Evolutionary conservation across 257 asterid genomes (phyloP), one percentile per base, ranked within the genome.

Genomic region (Nemophila menziesii): DNA sequence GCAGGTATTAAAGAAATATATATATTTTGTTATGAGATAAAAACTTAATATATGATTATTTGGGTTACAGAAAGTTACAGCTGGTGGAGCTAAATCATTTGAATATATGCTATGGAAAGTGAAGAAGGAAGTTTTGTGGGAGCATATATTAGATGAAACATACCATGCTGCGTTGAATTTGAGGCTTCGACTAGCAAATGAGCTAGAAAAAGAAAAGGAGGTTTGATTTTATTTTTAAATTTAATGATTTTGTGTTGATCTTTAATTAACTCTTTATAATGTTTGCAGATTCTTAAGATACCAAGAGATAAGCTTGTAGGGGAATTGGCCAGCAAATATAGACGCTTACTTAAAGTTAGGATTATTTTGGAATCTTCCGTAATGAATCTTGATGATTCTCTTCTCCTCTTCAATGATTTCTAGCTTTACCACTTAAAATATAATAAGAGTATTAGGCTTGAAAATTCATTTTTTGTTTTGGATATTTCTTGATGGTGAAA

Each of bases 151-250:
- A 18, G 93, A 89, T 49, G 94, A 89, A 54, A 74, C 84, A 89
- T 80, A 73, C 72, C 95, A 84, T 43, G 84, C 92, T 58, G 79
- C 81, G 24, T 62, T 89, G 47, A 89, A 89, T 62, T 52, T 89
- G 82, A 73, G 80, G 63, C 71, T 84, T 27, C 71, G 95, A 71
- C 63, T 71, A 42, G 44, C 68, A 40, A 69, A 74, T 12, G 92
- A 80, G 66, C 70, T 49, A 44, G 95, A 84, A 8, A 73, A 61
- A 52, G 75, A 55, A 33, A 80, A 78, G 58, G 87, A 89, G 92
- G 95, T 80, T 46, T 19, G 24, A 47, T 40, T 7, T 7, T 29
- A 29, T n/a, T n/a, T 29, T 10, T 5, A 5, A 29, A 29, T 2
- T n/a, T n/a, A n/a, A 10, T 29, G 36, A 2, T 29, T 29, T 29